phyloP scores from a whole-genome alignment of 768 basidiomycete genomes.

The Rhizopogon salebrosus region DNA sequence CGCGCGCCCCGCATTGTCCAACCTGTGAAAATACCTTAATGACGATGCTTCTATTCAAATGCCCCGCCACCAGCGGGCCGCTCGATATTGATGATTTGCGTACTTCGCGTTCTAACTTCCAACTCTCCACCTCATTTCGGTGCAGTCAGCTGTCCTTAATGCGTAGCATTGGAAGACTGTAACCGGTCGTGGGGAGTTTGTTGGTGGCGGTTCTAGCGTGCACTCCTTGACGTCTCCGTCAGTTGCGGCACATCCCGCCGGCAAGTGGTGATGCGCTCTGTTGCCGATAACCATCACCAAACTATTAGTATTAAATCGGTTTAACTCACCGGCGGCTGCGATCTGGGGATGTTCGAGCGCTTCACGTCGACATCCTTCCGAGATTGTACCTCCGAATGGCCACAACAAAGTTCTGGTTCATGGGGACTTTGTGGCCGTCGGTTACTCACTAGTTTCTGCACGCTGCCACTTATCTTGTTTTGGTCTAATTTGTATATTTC shows the following conservation, averaged over 20 bases:
- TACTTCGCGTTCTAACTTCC: neutral
- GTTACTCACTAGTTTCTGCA: neutral
- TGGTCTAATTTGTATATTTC: slow-evolving; percentile 1
- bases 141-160: neutral
- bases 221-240: neutral
- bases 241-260: neutral
- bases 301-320: neutral
- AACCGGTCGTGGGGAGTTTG: no score
- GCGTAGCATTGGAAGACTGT: no score
- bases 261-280: neutral
- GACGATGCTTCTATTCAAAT: neutral
- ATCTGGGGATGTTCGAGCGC: no score
- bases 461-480: neutral
- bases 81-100: neutral
- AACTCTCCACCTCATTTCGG: neutral
- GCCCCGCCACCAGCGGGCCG: neutral
- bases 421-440: neutral
- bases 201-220: neutral
- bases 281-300: neutral
- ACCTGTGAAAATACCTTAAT: neutral
- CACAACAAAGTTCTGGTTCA: neutral
- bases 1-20: neutral
- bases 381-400: no score
- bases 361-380: no score
- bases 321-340: neutral